Conservation (phyloP, 306 rosid species). For the Quercus engelmannii region DNA sequence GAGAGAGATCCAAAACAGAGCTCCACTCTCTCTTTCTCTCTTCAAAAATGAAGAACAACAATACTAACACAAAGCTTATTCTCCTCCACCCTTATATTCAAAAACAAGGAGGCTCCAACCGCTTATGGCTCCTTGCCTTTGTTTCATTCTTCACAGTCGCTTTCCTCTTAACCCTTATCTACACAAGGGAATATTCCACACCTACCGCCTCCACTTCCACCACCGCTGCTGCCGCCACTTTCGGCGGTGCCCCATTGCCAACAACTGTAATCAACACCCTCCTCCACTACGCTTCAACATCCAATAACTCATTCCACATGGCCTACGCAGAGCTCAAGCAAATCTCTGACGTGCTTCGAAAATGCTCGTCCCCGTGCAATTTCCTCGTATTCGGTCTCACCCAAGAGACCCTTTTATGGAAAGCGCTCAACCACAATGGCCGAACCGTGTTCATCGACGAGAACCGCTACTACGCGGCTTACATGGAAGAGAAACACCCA, state of each 20-base stretch:
- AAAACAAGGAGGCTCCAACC: slow-evolving; percentile 86
- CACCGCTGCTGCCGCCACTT: slow-evolving; percentile 14
- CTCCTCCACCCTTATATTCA: slow-evolving; percentile 98
- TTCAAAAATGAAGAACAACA: slow-evolving; percentile 56
- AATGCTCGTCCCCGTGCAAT: slow-evolving; percentile 77
- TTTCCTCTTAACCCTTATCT: slow-evolving; percentile 69
- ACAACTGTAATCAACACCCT: slow-evolving; percentile 82
- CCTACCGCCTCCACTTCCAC: slow-evolving; percentile 28
- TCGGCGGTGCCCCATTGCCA: slow-evolving; percentile 35
- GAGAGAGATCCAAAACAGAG: slow-evolving; percentile 2
- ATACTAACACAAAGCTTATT: slow-evolving; percentile 74
- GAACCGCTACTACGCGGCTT: slow-evolving; percentile 90
- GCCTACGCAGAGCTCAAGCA: slow-evolving; percentile 71
- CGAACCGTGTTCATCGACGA: slow-evolving; percentile 89
- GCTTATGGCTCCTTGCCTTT: slow-evolving; percentile 77
- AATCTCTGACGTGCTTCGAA: slow-evolving; percentile 76
- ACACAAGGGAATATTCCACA: slow-evolving; percentile 60
- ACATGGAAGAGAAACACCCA: slow-evolving; percentile 79
- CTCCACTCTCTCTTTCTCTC: not conserved
- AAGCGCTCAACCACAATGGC: slow-evolving; percentile 85
- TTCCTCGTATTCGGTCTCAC: slow-evolving; percentile 86
- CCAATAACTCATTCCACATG: slow-evolving; percentile 84
- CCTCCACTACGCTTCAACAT: slow-evolving; percentile 74
- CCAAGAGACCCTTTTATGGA: slow-evolving; percentile 86
- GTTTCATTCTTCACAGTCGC: slow-evolving; percentile 80